Base-by-base conservation (phyloP, 2,329 filamentous ascomycete species). In the Trichoderma brevicompactum region DNA sequence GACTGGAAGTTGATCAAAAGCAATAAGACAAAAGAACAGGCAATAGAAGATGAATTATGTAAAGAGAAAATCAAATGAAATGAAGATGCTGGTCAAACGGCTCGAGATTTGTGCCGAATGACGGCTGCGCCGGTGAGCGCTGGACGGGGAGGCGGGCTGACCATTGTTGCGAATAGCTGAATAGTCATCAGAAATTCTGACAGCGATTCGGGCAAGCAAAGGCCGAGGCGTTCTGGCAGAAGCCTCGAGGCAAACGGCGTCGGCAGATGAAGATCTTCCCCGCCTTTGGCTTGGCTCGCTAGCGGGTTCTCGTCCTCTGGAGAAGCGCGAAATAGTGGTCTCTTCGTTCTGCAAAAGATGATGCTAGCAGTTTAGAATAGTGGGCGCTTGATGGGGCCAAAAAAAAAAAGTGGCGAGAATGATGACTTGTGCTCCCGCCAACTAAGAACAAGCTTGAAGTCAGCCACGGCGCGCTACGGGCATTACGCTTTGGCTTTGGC, bases 221-320 rank as follows among this genome's bases (percentile, higher is more conserved):
- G 17, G 56, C 44, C 56, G 56, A 60, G 44, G 10, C 15, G 17
- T 36, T 41, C n/a, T 28, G 23, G 23, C 23, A n/a, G 54, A 52
- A 4, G 13, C 7, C 19, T 3, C 12, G 10, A 28, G 46, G 10
- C 23, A 44, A 17, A 49, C 50, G 46, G 19, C 38, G 38, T 40
- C 53, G 53, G 58, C 38, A 50, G 46, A 50, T 52, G 46, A 50
- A 50, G 46, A 61, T 61, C 58, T 61, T 23, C 58, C 58, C 58
- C 44, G 44, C 46, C 43, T 52, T 44, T 61, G 40, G 58, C 19
- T 28, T 17, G 13, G 19, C 13, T 55, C 15, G 36, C 8, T n/a
- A 41, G 50, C 50, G 50, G 50, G 34, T 28, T 28, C 23, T 28
- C 23, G 23, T 28, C 23, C 23, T 2, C 23, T 28, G 23, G 23